Evolutionary conservation across 768 basidiomycete genomes (phyloP).

Genomic region (Clavulina sp.): DNA sequence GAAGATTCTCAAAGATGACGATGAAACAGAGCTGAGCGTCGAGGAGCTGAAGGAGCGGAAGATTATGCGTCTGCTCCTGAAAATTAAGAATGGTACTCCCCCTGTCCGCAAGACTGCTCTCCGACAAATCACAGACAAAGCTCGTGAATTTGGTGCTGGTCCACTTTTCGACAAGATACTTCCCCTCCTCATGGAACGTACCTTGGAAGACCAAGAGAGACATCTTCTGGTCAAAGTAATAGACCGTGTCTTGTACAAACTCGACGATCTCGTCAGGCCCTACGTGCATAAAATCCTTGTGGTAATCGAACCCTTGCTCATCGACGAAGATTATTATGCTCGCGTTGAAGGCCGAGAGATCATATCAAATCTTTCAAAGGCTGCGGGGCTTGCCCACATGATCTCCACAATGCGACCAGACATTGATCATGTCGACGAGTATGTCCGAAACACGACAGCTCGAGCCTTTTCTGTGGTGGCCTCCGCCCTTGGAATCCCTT

Average conservation of each 20-base stretch:
- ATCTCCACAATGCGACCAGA: conserved; percentile 99
- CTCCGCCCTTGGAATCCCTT: conserved; percentile 93
- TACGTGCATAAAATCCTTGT: conserved; percentile 99
- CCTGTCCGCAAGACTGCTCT: conserved; percentile 96
- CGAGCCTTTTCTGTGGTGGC: conserved; percentile 98
- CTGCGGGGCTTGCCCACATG: conserved; percentile 98
- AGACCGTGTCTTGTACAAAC: conserved; percentile 94
- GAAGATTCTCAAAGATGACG: conserved; percentile 88
- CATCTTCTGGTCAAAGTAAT: conserved; percentile 98
- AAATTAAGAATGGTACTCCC: conserved; percentile 99
- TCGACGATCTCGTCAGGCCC: conserved; percentile 95
- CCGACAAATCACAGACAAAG: conserved; percentile 97
- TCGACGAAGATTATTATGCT: conserved; percentile 93
- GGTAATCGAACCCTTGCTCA: conserved; percentile 95
- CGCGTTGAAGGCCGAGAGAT: conserved; percentile 98
- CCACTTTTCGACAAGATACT: conserved; percentile 98
- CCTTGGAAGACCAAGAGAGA: conserved; percentile 94
- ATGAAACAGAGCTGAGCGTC: conserved; percentile 79
- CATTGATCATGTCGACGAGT: conserved; percentile 98
- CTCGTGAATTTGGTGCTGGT: conserved; percentile 94
- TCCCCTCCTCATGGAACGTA: conserved; percentile 93
- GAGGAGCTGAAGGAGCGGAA: conserved; percentile 99
- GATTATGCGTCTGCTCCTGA: conserved; percentile 92
- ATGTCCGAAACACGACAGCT: conserved; percentile 96
- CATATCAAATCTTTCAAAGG: conserved; percentile 96